These are phyloP conservation scores for Aphanomyces invadans DNA, from an alignment of 352 stramenopile genomes.

Conservation along the genomic window DNA sequence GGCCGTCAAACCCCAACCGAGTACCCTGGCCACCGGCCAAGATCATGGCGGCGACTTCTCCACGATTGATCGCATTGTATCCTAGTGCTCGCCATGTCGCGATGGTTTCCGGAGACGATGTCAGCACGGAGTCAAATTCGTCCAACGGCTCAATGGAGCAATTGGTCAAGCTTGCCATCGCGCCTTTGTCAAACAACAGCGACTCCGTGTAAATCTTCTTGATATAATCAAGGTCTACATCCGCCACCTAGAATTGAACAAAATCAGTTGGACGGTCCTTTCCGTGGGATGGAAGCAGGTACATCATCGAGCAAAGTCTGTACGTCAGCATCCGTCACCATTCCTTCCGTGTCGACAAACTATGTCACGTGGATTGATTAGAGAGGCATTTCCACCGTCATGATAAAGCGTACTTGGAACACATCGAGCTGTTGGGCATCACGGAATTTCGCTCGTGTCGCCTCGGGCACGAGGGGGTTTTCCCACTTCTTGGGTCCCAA, in stretches of 20 bases:
- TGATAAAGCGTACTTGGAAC: not conserved
- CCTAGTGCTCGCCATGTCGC: slow-evolving; percentile 45
- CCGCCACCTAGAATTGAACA: slow-evolving; percentile 37
- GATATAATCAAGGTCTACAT: slow-evolving; percentile 54
- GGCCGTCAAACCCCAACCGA: slow-evolving; percentile 90
- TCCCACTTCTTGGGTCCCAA: slow-evolving; percentile 17
- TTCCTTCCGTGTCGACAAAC: slow-evolving; percentile 24
- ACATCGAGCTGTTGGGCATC: slow-evolving; percentile 14
- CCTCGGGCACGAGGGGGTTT: slow-evolving; percentile 9
- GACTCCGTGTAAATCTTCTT: slow-evolving; percentile 44
- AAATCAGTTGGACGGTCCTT: not conserved
- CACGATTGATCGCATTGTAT: slow-evolving; percentile 74
- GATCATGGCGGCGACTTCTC: slow-evolving; percentile 90
- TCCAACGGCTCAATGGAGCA: slow-evolving; percentile 55
- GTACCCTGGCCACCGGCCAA: slow-evolving; percentile 95
- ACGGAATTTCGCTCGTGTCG: not conserved
- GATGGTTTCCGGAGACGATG: slow-evolving; percentile 38
- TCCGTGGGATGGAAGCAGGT: not conserved
- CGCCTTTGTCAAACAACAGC: slow-evolving; percentile 20
- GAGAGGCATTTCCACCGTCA: not conserved
- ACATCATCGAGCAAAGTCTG: slow-evolving; percentile 16
- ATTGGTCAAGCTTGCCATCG: slow-evolving; percentile 20
- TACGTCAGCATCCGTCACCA: slow-evolving; percentile 9
- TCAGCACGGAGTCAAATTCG: slow-evolving; percentile 56
- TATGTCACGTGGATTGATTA: not conserved